phyloP scores from a whole-genome alignment of 305 asterid genomes.

The Stenogyne calaminthoides region DNA sequence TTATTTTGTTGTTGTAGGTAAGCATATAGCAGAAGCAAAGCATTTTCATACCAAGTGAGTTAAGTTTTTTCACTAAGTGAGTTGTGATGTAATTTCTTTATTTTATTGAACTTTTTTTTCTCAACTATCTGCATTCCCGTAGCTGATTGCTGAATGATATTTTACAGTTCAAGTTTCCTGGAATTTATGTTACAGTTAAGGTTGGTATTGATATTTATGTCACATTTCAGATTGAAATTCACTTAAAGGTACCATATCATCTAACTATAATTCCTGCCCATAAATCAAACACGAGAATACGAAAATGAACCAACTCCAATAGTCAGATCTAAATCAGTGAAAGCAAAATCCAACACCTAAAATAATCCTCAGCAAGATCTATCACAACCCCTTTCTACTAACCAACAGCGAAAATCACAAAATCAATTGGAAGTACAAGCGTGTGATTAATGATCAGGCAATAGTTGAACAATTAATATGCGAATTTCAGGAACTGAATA shows the following conservation, averaged over 20 bases:
- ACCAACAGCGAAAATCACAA: constrained; percentile 23
- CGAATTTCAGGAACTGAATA: constrained; percentile 25
- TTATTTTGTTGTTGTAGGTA: constrained; percentile 29
- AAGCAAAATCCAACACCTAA: too few relatives aligned
- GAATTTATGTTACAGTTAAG: too few relatives aligned
- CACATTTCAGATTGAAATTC: constrained; percentile 12
- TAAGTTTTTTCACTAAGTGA: background rate
- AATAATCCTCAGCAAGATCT: too few relatives aligned
- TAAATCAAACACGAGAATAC: constrained; percentile 13
- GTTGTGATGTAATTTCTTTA: background rate
- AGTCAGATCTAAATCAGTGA: too few relatives aligned
- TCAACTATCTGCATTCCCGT: background rate
- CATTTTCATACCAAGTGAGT: constrained; percentile 39
- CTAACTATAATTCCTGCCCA: constrained; percentile 26
- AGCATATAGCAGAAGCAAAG: constrained; percentile 22
- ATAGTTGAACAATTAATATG: constrained; percentile 16
- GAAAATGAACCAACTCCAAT: too few relatives aligned
- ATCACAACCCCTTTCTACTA: too few relatives aligned
- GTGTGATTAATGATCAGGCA: constrained; percentile 23
- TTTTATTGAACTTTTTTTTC: background rate
- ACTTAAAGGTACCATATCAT: constrained; percentile 19
- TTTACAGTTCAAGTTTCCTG: too few relatives aligned
- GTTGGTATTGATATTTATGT: too few relatives aligned
- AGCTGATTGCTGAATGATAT: constrained; percentile 15
- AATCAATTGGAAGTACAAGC: background rate